Evolutionary conservation across 768 basidiomycete genomes (phyloP).

Genomic region (Suillus fuscotomentosus): DNA sequence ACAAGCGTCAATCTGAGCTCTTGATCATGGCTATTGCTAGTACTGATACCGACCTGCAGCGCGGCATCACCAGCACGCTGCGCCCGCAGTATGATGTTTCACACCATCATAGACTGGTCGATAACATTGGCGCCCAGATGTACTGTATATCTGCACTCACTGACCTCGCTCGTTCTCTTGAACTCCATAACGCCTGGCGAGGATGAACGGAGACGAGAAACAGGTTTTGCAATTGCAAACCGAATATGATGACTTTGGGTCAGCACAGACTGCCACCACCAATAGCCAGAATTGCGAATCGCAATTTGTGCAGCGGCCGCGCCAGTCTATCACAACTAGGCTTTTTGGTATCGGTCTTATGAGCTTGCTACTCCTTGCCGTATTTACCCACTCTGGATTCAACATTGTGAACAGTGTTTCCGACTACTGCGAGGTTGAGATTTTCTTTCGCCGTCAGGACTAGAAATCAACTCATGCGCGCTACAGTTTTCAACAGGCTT

Average conservation of each 20-base stretch:
- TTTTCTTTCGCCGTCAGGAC: background rate
- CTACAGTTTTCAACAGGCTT: constrained; percentile 9
- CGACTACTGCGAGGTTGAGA: constrained; percentile 1
- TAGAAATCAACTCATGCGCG: constrained; percentile 2
- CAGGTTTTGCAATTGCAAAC: background rate
- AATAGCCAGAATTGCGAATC: background rate
- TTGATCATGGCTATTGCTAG: background rate
- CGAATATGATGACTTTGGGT: background rate
- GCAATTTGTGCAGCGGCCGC: background rate
- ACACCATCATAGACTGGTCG: background rate
- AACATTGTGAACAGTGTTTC: constrained; percentile 3
- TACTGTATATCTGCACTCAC: background rate
- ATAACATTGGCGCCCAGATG: background rate
- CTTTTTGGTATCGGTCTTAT: constrained; percentile 14
- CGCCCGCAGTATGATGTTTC: background rate
- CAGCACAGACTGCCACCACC: background rate
- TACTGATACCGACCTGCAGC: background rate
- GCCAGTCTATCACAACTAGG: constrained; percentile 6
- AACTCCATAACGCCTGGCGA: background rate
- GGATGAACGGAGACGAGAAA: background rate
- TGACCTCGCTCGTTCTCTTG: background rate
- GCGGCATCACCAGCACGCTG: background rate
- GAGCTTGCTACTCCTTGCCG: constrained; percentile 11
- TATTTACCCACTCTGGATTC: background rate
- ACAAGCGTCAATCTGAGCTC: background rate